Evolutionary conservation across 306 rosid genomes (phyloP).

Genomic region (Corylus avellana): DNA sequence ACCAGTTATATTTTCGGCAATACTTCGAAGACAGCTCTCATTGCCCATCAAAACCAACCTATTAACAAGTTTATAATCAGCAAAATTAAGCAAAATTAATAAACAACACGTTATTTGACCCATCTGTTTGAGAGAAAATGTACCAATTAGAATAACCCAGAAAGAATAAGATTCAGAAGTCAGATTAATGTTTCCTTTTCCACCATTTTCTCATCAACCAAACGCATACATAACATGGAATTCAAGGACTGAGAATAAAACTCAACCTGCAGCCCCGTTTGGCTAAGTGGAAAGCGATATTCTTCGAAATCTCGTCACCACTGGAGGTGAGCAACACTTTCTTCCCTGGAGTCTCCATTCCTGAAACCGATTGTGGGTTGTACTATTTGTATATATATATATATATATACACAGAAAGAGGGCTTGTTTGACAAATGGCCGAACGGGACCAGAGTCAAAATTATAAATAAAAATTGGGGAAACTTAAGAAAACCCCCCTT

Average conservation of each 20-base stretch:
- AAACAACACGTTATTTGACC: neutral
- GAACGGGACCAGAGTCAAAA: too few species aligned
- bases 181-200: neutral
- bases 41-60: constrained; percentile 87
- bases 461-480: too few species aligned
- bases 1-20: constrained; percentile 36
- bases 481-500: too few species aligned
- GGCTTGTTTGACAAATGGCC: too few species aligned
- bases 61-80: constrained; percentile 5
- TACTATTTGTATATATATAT: neutral
- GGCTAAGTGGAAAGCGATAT: constrained; percentile 68
- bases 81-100: neutral
- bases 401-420: too few species aligned
- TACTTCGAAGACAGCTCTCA: constrained; percentile 33
- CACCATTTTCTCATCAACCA: neutral
- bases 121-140: constrained; percentile 6
- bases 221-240: neutral
- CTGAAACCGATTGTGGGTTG: neutral
- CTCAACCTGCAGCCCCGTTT: constrained; percentile 82
- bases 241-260: neutral
- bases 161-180: neutral
- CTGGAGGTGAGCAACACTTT: constrained; percentile 65
- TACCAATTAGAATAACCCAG: constrained; percentile 9
- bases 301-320: constrained; percentile 66
- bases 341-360: constrained; percentile 40